Evolutionary conservation across 345 rosid genomes (phyloP).

Genomic region (Populus nigra): DNA sequence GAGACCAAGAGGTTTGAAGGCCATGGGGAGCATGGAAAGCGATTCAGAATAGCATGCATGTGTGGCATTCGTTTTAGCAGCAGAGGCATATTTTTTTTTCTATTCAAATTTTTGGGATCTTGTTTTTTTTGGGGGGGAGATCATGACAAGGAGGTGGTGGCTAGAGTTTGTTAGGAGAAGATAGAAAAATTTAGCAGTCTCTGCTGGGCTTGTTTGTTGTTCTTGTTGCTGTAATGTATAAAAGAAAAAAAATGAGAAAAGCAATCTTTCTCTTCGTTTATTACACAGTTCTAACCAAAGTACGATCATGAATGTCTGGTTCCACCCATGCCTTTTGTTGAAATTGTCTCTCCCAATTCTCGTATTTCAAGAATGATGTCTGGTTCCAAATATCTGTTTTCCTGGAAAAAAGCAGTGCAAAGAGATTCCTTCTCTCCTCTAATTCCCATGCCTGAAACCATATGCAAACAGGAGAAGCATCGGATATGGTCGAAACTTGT

Average conservation of each 20-base stretch:
- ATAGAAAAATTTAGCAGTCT: conserved; percentile 1
- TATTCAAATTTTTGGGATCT: conserved; percentile 4
- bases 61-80: conserved; percentile 5
- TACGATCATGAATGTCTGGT: too few relatives aligned
- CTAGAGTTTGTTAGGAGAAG: conserved; percentile 6
- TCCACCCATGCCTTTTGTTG: too few relatives aligned
- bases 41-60: conserved; percentile 48
- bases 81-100: conserved; percentile 16
- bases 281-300: too few relatives aligned
- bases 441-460: not conserved
- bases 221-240: conserved; percentile 28
- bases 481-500: not conserved
- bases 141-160: conserved; percentile 10
- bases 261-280: too few relatives aligned
- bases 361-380: not conserved
- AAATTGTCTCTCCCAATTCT: too few relatives aligned
- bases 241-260: conserved; percentile 13
- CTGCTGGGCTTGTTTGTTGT: conserved; percentile 11
- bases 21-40: conserved; percentile 71
- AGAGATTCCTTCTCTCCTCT: not conserved
- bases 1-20: conserved; percentile 78
- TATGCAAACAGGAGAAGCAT: not conserved
- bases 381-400: not conserved
- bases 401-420: not conserved
- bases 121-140: conserved; percentile 13